Percentiles rank a stretch among this genome's conserved stretches.
These are phyloP conservation scores for Panicum virgatum DNA, from an alignment of 202 grass and related monocot species.

Conservation along the genomic window DNA sequence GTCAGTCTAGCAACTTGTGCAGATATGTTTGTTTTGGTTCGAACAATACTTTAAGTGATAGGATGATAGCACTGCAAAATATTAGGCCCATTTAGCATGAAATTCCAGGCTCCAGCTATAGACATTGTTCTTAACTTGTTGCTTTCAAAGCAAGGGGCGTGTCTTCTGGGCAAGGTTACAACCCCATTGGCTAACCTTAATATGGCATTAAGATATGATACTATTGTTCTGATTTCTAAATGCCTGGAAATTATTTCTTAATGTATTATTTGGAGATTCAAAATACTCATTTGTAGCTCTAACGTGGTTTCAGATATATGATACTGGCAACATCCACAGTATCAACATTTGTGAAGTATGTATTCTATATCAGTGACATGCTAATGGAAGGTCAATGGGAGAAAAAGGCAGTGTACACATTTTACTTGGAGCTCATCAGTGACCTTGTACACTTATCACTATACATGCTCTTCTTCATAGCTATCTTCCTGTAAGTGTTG, in stretches of 20 bases:
- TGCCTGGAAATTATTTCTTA: conserved; percentile 19
- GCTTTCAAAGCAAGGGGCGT: background rate
- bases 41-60: background rate
- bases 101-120: background rate
- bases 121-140: background rate
- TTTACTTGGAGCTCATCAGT: conserved; percentile 94
- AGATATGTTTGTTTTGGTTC: background rate
- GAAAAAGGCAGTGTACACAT: conserved; percentile 95
- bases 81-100: conserved; percentile 4
- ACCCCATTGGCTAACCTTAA: background rate
- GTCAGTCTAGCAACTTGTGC: background rate
- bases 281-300: conserved; percentile 19
- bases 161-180: conserved; percentile 1
- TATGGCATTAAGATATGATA: conserved; percentile 4
- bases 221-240: background rate
- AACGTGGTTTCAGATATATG: conserved; percentile 68
- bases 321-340: conserved; percentile 92
- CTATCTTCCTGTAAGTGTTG: conserved; percentile 90
- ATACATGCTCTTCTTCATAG: conserved; percentile 96
- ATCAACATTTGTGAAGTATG: conserved; percentile 86
- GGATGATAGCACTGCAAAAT: background rate
- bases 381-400: conserved; percentile 99
- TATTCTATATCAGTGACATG: conserved; percentile 98
- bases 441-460: conserved; percentile 95
- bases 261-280: background rate